These are phyloP conservation scores for Malus hybrid DNA, from an alignment of 331 rosid species.

Conservation along the genomic window DNA sequence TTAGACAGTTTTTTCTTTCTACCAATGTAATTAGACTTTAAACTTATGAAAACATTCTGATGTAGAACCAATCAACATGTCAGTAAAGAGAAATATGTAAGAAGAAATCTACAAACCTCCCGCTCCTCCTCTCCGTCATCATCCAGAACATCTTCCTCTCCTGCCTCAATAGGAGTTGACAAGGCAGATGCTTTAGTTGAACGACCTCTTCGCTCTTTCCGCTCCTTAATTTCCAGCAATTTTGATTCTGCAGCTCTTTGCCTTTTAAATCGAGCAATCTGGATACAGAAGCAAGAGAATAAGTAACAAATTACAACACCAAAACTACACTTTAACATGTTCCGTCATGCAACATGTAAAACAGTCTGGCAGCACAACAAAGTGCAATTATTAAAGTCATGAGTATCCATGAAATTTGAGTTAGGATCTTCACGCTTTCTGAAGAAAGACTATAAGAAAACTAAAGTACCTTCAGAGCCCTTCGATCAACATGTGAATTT, in stretches of 20 bases:
- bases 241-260: slow-evolving; percentile 85
- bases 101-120: slow-evolving; percentile 52
- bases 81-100: not conserved
- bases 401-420: not conserved
- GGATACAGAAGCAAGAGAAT: slow-evolving; percentile 11
- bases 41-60: not conserved
- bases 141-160: slow-evolving; percentile 82
- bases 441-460: not conserved
- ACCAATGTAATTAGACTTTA: not conserved
- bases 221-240: slow-evolving; percentile 85
- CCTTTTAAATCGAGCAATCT: slow-evolving; percentile 87
- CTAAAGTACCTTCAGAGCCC: slow-evolving; percentile 72
- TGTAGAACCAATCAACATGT: not conserved
- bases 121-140: slow-evolving; percentile 97
- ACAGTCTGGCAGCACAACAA: not conserved
- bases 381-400: not conserved
- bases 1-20: not conserved
- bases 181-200: slow-evolving; percentile 85
- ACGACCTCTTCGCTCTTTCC: slow-evolving; percentile 87
- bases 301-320: slow-evolving; percentile 6
- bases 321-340: not conserved
- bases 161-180: slow-evolving; percentile 87
- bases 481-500: slow-evolving; percentile 57
- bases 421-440: not conserved
- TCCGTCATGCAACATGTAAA: not conserved